phyloP scores from a whole-genome alignment of 2,329 filamentous ascomycete species.

The Hypomyces rosellus region DNA sequence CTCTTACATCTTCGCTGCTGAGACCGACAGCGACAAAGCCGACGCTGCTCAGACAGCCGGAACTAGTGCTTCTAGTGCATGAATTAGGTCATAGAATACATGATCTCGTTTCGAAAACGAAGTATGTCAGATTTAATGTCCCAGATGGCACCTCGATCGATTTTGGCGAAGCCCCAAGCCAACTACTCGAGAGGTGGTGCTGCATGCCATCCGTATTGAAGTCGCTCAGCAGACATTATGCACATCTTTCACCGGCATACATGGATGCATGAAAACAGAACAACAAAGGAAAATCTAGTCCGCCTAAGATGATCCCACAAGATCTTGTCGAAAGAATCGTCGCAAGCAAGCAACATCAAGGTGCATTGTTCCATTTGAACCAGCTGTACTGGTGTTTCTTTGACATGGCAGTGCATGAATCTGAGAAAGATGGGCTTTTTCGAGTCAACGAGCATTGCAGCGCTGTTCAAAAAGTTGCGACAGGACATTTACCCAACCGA shows the following conservation, averaged over 20 bases:
- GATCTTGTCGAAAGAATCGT: neutral
- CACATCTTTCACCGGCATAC: neutral
- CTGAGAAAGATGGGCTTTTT: neutral
- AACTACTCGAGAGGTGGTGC: slow-evolving; percentile 5
- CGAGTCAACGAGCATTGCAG: neutral
- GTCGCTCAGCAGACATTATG: neutral
- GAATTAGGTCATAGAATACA: slow-evolving; percentile 49
- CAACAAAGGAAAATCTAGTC: neutral
- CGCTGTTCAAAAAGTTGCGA: neutral
- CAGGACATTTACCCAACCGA: neutral
- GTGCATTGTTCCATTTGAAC: neutral
- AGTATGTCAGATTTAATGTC: slow-evolving; percentile 34
- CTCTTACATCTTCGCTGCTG: slow-evolving; percentile 48
- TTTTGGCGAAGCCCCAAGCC: slow-evolving; percentile 11
- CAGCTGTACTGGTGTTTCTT: slow-evolving; percentile 1
- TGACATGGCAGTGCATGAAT: slow-evolving; percentile 4
- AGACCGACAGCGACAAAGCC: slow-evolving; percentile 39
- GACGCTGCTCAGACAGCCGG: slow-evolving; percentile 45
- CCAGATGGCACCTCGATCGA: slow-evolving; percentile 4
- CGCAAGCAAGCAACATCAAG: neutral
- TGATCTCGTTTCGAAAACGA: slow-evolving; percentile 43
- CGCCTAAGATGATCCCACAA: neutral
- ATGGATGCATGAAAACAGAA: neutral
- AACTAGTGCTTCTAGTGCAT: slow-evolving; percentile 34
- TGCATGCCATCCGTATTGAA: slow-evolving; percentile 2